A percentile compares a stretch with the other conserved stretches of the same genome.
Conservation (phyloP, 1,284 basidiomycete species). For the Apiotrichum siamense region DNA sequence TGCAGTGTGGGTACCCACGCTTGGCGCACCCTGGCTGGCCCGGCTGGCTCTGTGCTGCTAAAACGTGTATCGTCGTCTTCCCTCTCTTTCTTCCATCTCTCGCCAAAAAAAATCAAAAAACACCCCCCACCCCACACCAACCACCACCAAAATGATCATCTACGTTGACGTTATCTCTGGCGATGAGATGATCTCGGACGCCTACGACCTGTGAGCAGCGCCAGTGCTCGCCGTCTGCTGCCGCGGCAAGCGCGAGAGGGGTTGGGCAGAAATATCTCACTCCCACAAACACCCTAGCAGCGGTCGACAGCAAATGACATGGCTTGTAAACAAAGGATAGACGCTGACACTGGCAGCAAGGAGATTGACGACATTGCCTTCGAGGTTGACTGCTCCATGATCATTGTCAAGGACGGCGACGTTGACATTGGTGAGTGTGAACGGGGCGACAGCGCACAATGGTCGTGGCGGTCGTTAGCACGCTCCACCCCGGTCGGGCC, state of each 20-base stretch:
- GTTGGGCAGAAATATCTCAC: too few species aligned
- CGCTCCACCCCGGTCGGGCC: too few species aligned
- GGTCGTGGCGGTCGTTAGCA: too few species aligned
- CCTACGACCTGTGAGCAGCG: conserved; percentile 66
- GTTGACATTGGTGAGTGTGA: conserved; percentile 77
- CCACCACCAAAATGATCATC: conserved; percentile 37
- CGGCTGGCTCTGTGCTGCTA: too few species aligned
- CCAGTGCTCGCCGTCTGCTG: not conserved
- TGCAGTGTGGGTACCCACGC: too few species aligned
- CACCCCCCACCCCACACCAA: conserved; percentile 14
- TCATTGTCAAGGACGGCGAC: conserved; percentile 73
- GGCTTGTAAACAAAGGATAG: not conserved
- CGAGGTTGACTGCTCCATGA: conserved; percentile 79
- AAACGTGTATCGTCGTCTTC: not conserved
- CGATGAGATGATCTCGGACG: conserved; percentile 96
- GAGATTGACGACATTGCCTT: conserved; percentile 73
- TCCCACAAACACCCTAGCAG: not conserved
- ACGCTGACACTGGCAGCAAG: conserved; percentile 55
- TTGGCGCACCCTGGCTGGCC: too few species aligned
- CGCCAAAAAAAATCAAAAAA: conserved; percentile 7
- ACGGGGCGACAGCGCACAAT: too few species aligned
- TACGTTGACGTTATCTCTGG: conserved; percentile 57
- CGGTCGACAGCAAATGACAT: not conserved
- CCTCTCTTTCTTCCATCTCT: not conserved
- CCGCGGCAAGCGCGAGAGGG: too few species aligned